Evolutionary conservation across 1,284 basidiomycete genomes (phyloP), one percentile per base, ranked within the genome.

Genomic region (Trichosporon ovoides): DNA sequence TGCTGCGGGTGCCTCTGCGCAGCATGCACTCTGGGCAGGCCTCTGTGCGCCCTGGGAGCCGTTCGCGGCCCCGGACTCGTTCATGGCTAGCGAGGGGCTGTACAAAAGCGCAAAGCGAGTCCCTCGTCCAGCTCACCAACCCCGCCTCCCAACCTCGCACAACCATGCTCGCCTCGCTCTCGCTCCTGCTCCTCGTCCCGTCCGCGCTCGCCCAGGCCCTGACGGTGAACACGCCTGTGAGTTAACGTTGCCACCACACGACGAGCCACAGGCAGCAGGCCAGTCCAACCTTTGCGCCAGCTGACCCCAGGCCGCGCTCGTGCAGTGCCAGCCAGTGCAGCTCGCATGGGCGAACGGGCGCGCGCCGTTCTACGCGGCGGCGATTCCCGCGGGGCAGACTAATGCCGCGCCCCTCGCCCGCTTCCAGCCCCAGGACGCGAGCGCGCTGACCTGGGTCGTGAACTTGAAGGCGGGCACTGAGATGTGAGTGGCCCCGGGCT

Each of bases 381-480:
- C 88, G 61, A 70, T 88, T 54, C 88, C 87, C 53, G 86, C 86
- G 84, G 85, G 83, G 50, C 83, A 89, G 66, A 65, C 82, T 3
- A 53, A 73, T 14, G 84, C 83, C 2, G 19, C 80, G 55, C 75
- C 87, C 34, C 57, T 65, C 31, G 38, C 53, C 14, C 19, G 22
- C 24, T 64, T 57, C 28, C 31, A 31, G 35, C 57, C 71, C 4
- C 81, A 82, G 62, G 66, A 67, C 7, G 81, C 78, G 1, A 83
- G 75, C 13, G 74, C 69, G 37, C 67, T 79, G 64, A 87, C 86
- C 13, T 91, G 87, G 87, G 74, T 50, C 14, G 85, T 84, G 52
- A 80, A 87, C 71, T 68, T 89, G 20, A 61, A 72, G 2, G 52
- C 77, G 0, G 81, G 80, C 36, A 84, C 83, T 33, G 66, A 73